Percentiles rank a stretch among this genome's conserved stretches.
Evolutionary conservation across 108 stramenopile genomes (phyloP).

Genomic region (Skeletonema potamos): DNA sequence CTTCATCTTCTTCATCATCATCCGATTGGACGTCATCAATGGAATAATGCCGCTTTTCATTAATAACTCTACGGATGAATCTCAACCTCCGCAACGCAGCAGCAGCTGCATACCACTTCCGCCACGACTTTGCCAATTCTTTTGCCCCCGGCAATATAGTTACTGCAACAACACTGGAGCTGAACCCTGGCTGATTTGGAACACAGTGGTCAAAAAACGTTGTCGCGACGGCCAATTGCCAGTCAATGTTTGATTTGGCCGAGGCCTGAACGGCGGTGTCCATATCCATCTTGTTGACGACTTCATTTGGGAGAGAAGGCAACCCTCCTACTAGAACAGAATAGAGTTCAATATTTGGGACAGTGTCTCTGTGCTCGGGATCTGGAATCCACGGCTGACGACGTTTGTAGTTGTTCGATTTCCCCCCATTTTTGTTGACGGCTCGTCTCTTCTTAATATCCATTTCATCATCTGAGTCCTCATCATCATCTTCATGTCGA

Average conservation of each 20-base stretch:
- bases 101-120: conserved; percentile 85
- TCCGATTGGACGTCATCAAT: conserved; percentile 35
- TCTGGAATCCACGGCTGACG: conserved; percentile 83
- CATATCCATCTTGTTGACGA: conserved; percentile 50
- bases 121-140: conserved; percentile 76
- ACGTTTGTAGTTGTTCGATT: conserved; percentile 19
- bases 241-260: conserved; percentile 60
- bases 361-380: conserved; percentile 82
- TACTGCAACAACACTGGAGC: conserved; percentile 83
- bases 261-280: conserved; percentile 41
- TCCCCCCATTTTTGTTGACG: conserved; percentile 12
- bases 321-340: conserved; percentile 81
- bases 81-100: conserved; percentile 67
- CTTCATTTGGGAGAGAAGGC: conserved; percentile 65
- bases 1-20: conserved; percentile 14
- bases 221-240: conserved; percentile 80
- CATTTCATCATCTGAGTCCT: conserved; percentile 14
- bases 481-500: conserved; percentile 29
- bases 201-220: conserved; percentile 88
- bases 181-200: conserved; percentile 84
- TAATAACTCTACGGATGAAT: conserved; percentile 59
- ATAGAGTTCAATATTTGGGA: conserved; percentile 81
- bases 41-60: conserved; percentile 42
- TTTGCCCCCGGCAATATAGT: conserved; percentile 76
- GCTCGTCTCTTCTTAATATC: conserved; percentile 33